Percentiles rank a stretch among this genome's conserved stretches.
phyloP scores from a whole-genome alignment of 176 grass and related monocot species.

The Urochloa ruziziensis region DNA sequence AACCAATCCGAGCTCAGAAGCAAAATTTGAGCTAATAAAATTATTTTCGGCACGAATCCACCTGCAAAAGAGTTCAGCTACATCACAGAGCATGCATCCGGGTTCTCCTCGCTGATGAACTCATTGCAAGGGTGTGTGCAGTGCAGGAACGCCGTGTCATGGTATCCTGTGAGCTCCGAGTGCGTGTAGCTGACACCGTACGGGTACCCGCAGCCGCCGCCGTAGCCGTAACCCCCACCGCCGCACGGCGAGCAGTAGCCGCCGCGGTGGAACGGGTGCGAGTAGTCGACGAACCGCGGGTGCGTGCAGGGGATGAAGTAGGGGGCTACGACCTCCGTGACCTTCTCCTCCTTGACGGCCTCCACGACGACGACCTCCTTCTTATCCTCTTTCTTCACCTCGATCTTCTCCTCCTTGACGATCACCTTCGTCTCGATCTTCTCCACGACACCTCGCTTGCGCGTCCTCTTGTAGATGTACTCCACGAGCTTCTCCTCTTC shows the following conservation, averaged over 20 bases:
- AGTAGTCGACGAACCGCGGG: too few species aligned
- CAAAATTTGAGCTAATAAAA: background rate
- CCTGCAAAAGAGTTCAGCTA: slow-evolving; percentile 31
- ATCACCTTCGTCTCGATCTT: slow-evolving; percentile 53
- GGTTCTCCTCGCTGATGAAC: slow-evolving; percentile 70
- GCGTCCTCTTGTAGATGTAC: slow-evolving; percentile 52
- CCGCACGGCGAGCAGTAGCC: too few species aligned
- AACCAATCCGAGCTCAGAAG: background rate
- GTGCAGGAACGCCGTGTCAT: slow-evolving; percentile 61
- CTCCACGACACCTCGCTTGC: slow-evolving; percentile 45
- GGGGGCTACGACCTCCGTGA: too few species aligned
- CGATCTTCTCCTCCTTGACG: slow-evolving; percentile 38
- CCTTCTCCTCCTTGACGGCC: slow-evolving; percentile 42
- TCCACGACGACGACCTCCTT: background rate
- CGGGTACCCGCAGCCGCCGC: too few species aligned
- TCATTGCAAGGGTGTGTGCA: slow-evolving; percentile 67
- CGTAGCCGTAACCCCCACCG: too few species aligned
- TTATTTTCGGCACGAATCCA: background rate
- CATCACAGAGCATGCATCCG: slow-evolving; percentile 70
- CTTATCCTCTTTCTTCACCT: slow-evolving; percentile 23
- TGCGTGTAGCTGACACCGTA: too few species aligned
- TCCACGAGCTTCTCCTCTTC: slow-evolving; percentile 62
- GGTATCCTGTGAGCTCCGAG: slow-evolving; percentile 39
- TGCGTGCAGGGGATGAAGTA: too few species aligned
- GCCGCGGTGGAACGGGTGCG: too few species aligned